A percentile compares a stretch with the other conserved stretches of the same genome.
Conservation (phyloP, 108 stramenopile species). For the Skeletonema grethae region DNA sequence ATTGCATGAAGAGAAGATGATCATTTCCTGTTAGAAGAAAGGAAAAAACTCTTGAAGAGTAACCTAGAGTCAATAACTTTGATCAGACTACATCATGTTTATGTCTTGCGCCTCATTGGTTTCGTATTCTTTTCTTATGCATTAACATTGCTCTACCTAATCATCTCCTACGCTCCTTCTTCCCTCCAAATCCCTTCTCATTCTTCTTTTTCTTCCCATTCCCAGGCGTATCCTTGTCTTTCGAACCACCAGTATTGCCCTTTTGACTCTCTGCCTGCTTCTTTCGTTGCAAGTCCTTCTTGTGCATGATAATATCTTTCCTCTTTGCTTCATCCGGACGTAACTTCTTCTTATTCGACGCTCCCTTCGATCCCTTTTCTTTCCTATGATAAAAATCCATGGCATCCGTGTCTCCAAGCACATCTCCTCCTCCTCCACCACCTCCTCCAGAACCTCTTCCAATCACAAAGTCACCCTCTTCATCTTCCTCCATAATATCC, state of each 20-base stretch:
- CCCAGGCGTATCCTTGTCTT: background rate
- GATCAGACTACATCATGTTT: background rate
- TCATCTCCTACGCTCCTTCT: constrained; percentile 33
- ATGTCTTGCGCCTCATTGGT: background rate
- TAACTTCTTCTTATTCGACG: constrained; percentile 63
- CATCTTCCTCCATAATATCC: constrained; percentile 41
- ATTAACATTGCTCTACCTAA: background rate
- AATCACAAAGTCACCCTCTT: constrained; percentile 44
- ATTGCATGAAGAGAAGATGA: background rate
- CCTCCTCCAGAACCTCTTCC: constrained; percentile 26
- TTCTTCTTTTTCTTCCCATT: constrained; percentile 28
- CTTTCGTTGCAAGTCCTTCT: constrained; percentile 70
- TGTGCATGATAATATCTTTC: constrained; percentile 76
- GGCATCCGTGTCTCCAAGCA: constrained; percentile 79
- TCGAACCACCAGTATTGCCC: background rate
- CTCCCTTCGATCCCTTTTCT: constrained; percentile 55
- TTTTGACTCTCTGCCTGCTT: constrained; percentile 30
- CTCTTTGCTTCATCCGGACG: constrained; percentile 86
- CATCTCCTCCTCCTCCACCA: constrained; percentile 36
- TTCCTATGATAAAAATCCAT: constrained; percentile 78
- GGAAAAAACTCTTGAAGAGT: background rate
- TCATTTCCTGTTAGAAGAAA: background rate
- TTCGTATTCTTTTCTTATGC: background rate
- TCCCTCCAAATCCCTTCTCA: constrained; percentile 30
- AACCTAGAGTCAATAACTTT: background rate